Base-by-base conservation (phyloP, 1,284 basidiomycete species). In the Tetrapyrgos nigripes region DNA sequence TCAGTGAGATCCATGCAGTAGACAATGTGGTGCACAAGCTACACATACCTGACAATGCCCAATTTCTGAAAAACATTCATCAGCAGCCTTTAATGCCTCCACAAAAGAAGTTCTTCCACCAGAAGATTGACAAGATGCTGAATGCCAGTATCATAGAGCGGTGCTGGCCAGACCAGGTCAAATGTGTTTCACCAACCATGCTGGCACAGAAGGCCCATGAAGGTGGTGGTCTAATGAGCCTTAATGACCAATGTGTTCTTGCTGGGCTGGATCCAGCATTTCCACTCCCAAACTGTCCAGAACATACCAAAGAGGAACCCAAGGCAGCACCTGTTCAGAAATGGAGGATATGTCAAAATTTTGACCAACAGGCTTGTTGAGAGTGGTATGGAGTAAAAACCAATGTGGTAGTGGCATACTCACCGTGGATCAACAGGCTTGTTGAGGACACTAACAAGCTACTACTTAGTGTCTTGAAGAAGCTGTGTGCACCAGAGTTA, bases 161-260 rank as follows among this genome's bases (percentile, higher is more conserved):
- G 8, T 65, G 68, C 33, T 35, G 61, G 0, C 70, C 69, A 10
- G 57, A 55, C 9, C 57, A 69, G 0, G 70, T 74, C n/a, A 73
- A 74, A 44, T 70, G 66, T 21, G 63, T 70, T 1, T 65, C 66
- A 4, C 65, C 69, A 1, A 73, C 67, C 1, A 70, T 66, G 2
- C 62, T 77, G 1, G 73, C 70, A 0, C 64, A 68, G 52, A 73
- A 74, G 57, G 66, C 66, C 10, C 72, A 74, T 48, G 64, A 71
- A 23, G 67, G 67, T 0, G 58, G 47, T 0, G 73, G 73, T 0
- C 62, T 74, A 0, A 61, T 67, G 2, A 14, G 55, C 13, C 62
- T 74, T 10, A 75, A 77, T 52, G 64, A 69, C 3, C 57, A 74
- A 43, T 74, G 73, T 48, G 29, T 66, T 1, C 58, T 49, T 3